Evolutionary conservation across 805 yeast species (phyloP), one percentile per base, ranked within the genome.

Genomic region (Saccharomycopsis babjevae): DNA sequence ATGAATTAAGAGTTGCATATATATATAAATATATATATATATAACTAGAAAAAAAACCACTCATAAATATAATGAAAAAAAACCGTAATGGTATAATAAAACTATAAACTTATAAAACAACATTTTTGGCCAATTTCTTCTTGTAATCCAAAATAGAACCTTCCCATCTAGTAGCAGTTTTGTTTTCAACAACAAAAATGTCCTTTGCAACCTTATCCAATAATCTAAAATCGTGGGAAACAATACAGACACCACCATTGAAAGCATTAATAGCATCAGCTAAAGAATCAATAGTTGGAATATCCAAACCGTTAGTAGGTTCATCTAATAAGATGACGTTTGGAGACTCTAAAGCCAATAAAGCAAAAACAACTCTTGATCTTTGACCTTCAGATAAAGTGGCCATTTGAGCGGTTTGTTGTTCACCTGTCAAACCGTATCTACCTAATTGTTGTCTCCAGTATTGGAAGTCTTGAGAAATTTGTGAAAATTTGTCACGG

Each of bases 231-330:
- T 94, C 99, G 83, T 94, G 99, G 65, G 97, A 91, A 67, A 94
- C 99, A 62, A 94, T 97, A 67, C 91, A 96, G 59, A 93, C 97
- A 82, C 99, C 99, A 78, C 99, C 99, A 72, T 86, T 88, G 82
- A 89, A 94, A 38, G 83, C 87, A 67, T 91, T 86, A 73, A 94
- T 93, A 66, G 99, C 99, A 61, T 88, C 96, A 59, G 97, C 99
- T 70, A 94, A 81, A 54, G 99, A 94, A 77, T 94, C 99, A 73
- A 94, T 94, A 58, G 99, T 92, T 71, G 97, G 91, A 70, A 94
- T 93, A 81, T 94, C 99, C 76, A 94, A 81, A 82, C 98, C 98
- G 83, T 94, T 94, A 67, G 99, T 94, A 83, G 99, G 99, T 86
- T 94, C 99, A 81, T 94, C 99, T 77, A 94, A 81, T 73, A 94